Conservation (phyloP, 2,329 filamentous ascomycete species). For the Cadophora sp. region DNA sequence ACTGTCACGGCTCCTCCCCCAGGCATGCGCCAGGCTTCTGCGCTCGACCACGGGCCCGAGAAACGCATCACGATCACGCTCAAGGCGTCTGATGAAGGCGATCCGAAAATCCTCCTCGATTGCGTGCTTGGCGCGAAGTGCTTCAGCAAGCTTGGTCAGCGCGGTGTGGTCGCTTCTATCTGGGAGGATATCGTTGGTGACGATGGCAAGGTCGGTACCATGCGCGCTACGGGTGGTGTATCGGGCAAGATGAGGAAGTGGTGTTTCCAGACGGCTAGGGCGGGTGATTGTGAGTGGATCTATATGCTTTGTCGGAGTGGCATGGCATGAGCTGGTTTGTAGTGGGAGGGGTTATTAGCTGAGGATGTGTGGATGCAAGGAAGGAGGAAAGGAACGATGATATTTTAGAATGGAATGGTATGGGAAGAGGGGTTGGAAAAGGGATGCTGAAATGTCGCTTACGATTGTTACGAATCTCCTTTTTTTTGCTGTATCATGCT, state of each 20-base stretch:
- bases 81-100: slow-evolving; percentile 18
- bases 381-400: too few species aligned
- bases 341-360: too few species aligned
- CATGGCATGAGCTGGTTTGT: slow-evolving; percentile 13
- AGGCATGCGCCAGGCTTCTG: slow-evolving; percentile 63
- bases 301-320: slow-evolving; percentile 28
- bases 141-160: slow-evolving; percentile 37
- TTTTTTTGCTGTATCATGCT: slow-evolving; percentile 5
- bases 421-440: not conserved
- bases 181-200: slow-evolving; percentile 42
- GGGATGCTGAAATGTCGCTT: slow-evolving; percentile 6
- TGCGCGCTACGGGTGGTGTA: slow-evolving; percentile 38
- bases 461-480: slow-evolving; percentile 8
- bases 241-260: slow-evolving; percentile 40
- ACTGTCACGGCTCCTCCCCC: slow-evolving; percentile 80
- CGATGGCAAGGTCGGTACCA: slow-evolving; percentile 39
- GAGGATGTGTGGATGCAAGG: not conserved
- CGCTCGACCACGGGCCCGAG: slow-evolving; percentile 71
- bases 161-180: slow-evolving; percentile 39
- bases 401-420: too few species aligned
- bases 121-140: slow-evolving; percentile 36
- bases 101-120: slow-evolving; percentile 31
- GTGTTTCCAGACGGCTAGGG: slow-evolving; percentile 38
- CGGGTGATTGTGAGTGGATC: slow-evolving; percentile 42
- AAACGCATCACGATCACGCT: slow-evolving; percentile 68